Percentiles rank a stretch among this genome's conserved stretches.
Conservation (phyloP, 768 basidiomycete species). For the Hypsizygus marmoreus region DNA sequence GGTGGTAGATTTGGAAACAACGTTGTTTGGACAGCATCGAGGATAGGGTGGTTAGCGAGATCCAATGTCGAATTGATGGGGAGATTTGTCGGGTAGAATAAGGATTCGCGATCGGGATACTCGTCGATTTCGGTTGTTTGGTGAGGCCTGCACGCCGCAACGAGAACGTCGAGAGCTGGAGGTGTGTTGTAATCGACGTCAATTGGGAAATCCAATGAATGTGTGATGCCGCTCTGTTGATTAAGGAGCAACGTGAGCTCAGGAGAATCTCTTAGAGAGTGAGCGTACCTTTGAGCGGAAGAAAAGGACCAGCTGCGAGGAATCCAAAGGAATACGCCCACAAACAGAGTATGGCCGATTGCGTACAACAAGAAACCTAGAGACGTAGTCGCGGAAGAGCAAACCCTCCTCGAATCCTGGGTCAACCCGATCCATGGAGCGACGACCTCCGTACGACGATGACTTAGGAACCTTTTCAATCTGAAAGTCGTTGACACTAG, state of each 20-base stretch:
- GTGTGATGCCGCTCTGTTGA: constrained; percentile 72
- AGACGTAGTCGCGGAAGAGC: constrained; percentile 55
- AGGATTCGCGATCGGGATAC: constrained; percentile 62
- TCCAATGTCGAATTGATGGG: constrained; percentile 78
- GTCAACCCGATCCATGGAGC: constrained; percentile 28
- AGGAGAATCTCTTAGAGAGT: neutral
- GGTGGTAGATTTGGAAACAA: constrained; percentile 72
- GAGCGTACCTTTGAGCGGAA: constrained; percentile 72
- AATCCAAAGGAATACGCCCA: constrained; percentile 72
- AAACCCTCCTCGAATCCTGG: constrained; percentile 49
- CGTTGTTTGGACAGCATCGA: constrained; percentile 70
- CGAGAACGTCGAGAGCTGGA: constrained; percentile 76
- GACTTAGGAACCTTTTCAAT: constrained; percentile 56
- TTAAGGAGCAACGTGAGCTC: constrained; percentile 7
- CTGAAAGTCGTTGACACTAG: constrained; percentile 60
- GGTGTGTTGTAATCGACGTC: constrained; percentile 75
- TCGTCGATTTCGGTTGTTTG: constrained; percentile 53
- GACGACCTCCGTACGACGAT: constrained; percentile 33
- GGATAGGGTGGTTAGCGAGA: constrained; percentile 78
- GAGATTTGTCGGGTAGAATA: constrained; percentile 72
- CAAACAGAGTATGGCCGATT: constrained; percentile 63
- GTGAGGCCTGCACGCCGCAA: constrained; percentile 72
- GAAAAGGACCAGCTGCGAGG: constrained; percentile 67
- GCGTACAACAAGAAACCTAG: constrained; percentile 58
- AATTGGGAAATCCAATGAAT: constrained; percentile 81